phyloP scores from a whole-genome alignment of 2,329 filamentous ascomycete species.

The Curvularia sp. region DNA sequence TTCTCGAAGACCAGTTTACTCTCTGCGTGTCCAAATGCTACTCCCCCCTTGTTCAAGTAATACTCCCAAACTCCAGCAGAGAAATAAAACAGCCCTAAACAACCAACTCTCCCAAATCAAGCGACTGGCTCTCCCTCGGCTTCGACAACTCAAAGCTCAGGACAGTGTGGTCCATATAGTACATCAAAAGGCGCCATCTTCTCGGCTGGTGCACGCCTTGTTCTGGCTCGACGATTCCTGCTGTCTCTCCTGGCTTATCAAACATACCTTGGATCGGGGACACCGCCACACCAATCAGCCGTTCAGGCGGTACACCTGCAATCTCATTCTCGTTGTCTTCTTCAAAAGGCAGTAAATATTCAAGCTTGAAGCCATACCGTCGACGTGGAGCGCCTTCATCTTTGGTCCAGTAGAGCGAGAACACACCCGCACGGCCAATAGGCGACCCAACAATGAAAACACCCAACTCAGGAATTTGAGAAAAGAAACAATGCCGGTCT shows the following conservation, averaged over 20 bases:
- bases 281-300: conserved; percentile 72
- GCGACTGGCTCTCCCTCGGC: conserved; percentile 14
- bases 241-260: background rate
- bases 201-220: conserved; percentile 22
- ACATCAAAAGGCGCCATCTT: conserved; percentile 73
- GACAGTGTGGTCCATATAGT: conserved; percentile 74
- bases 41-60: background rate
- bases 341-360: conserved; percentile 61
- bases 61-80: background rate
- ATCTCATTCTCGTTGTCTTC: conserved; percentile 16
- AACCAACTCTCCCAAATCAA: conserved; percentile 33
- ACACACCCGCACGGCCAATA: conserved; percentile 69
- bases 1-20: background rate
- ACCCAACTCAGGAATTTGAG: conserved; percentile 72
- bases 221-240: background rate
- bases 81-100: conserved; percentile 23
- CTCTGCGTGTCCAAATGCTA: too few relatives aligned
- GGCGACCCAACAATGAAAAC: conserved; percentile 72
- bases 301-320: conserved; percentile 26
- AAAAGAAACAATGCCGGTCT: conserved; percentile 67
- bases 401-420: conserved; percentile 61
- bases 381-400: conserved; percentile 48
- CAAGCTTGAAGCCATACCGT: conserved; percentile 60
- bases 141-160: conserved; percentile 71
- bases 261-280: conserved; percentile 64